Percentiles rank a stretch among this genome's conserved stretches.
These are phyloP conservation scores for Fomitopsis palustris DNA, from an alignment of 1,284 basidiomycete species.

Conservation along the genomic window DNA sequence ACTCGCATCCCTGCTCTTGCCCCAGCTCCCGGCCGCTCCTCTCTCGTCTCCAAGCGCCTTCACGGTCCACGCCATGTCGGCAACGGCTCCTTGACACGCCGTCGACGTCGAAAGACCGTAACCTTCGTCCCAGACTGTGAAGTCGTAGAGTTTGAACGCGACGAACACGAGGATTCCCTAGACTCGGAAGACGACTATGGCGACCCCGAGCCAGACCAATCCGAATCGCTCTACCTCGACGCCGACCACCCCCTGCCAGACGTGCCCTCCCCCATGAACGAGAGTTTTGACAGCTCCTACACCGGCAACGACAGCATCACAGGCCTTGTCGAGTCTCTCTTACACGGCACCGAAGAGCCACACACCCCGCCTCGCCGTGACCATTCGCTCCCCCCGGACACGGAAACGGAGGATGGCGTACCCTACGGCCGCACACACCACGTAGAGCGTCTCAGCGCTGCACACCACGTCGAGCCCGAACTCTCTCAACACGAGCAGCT, in stretches of 20 bases:
- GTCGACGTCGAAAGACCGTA: conserved; percentile 73
- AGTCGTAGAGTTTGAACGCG: conserved; percentile 81
- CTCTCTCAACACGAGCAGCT: conserved; percentile 3
- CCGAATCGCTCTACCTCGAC: background rate
- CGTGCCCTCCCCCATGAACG: background rate
- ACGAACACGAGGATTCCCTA: conserved; percentile 42
- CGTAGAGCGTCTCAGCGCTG: conserved; percentile 35
- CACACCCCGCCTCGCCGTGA: conserved; percentile 23
- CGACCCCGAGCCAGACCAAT: conserved; percentile 6
- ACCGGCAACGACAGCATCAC: conserved; percentile 50
- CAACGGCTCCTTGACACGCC: conserved; percentile 38
- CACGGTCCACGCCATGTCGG: conserved; percentile 77
- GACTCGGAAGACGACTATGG: conserved; percentile 47
- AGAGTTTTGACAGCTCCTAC: conserved; percentile 30
- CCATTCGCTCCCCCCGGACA: conserved; percentile 26
- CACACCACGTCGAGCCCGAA: conserved; percentile 8
- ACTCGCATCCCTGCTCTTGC: conserved; percentile 21
- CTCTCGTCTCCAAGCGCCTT: conserved; percentile 76
- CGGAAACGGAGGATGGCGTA: conserved; percentile 62
- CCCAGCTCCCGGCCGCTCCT: conserved; percentile 62
- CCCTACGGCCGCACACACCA: conserved; percentile 73
- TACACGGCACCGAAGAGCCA: conserved; percentile 30
- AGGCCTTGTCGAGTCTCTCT: conserved; percentile 60
- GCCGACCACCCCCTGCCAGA: background rate
- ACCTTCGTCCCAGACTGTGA: conserved; percentile 86